These are phyloP conservation scores for Pythium dissotocum DNA, from an alignment of 352 stramenopile genomes.

Conservation along the genomic window DNA sequence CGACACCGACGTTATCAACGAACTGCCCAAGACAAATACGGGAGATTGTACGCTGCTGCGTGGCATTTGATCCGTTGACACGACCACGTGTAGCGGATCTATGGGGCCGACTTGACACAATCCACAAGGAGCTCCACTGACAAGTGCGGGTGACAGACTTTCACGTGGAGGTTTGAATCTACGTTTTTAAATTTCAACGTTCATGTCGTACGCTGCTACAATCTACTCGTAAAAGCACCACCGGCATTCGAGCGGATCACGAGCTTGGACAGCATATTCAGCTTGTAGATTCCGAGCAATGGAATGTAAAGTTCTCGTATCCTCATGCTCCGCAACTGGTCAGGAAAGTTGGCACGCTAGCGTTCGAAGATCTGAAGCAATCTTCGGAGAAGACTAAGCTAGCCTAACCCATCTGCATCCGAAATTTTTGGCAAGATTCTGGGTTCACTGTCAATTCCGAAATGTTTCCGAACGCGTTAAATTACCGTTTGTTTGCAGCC, in stretches of 20 bases:
- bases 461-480: neutral
- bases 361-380: too few species aligned
- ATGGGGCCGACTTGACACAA: constrained; percentile 21
- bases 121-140: constrained; percentile 63
- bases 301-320: constrained; percentile 86
- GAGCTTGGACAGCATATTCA: constrained; percentile 85
- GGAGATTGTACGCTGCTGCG: constrained; percentile 49
- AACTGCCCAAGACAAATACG: constrained; percentile 49
- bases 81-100: constrained; percentile 68
- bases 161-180: too few species aligned
- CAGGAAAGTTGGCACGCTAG: constrained; percentile 53
- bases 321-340: constrained; percentile 74
- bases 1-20: constrained; percentile 56
- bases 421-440: too few species aligned
- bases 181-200: too few species aligned
- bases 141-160: too few species aligned
- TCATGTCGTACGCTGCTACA: too few species aligned
- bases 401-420: too few species aligned
- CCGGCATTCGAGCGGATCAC: too few species aligned
- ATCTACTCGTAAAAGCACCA: too few species aligned
- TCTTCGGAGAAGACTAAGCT: too few species aligned
- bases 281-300: constrained; percentile 95
- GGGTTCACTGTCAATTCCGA: too few species aligned
- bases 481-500: neutral
- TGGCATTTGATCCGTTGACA: constrained; percentile 56